These are phyloP conservation scores for Theobroma cacao DNA, from an alignment of 345 rosid species.

Conservation along the genomic window DNA sequence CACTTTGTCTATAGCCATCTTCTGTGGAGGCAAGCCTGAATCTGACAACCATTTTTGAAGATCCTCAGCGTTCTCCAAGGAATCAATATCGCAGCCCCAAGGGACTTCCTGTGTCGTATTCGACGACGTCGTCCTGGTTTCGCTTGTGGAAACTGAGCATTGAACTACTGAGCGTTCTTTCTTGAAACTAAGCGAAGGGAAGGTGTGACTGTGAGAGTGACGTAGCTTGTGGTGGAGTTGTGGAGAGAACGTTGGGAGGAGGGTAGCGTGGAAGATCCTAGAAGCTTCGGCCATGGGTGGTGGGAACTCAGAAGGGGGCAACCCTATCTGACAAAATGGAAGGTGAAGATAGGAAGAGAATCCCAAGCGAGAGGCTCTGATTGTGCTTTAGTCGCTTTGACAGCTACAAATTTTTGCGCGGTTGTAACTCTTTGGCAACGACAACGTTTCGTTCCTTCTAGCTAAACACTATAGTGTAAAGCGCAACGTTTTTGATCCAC, in stretches of 20 bases:
- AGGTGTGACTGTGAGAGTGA: neutral
- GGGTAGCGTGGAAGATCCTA: conserved; percentile 45
- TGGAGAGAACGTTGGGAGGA: conserved; percentile 42
- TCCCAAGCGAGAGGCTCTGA: conserved; percentile 1
- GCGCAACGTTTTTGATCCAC: neutral
- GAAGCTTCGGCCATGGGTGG: conserved; percentile 65
- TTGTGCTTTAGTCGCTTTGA: neutral
- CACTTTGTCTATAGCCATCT: conserved; percentile 76
- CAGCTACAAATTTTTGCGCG: neutral
- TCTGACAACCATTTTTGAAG: conserved; percentile 80
- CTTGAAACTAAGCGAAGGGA: conserved; percentile 17
- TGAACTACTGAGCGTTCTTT: conserved; percentile 24
- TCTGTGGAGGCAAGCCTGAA: conserved; percentile 83
- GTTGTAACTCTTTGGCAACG: neutral
- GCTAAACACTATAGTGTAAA: neutral
- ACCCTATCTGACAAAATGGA: conserved; percentile 13
- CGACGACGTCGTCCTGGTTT: conserved; percentile 27
- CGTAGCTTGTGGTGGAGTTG: conserved; percentile 27
- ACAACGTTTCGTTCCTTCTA: neutral
- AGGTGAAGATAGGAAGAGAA: neutral
- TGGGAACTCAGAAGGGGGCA: conserved; percentile 20
- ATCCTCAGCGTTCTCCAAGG: conserved; percentile 61
- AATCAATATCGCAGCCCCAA: conserved; percentile 71
- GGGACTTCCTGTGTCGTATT: conserved; percentile 35
- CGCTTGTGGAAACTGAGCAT: conserved; percentile 54